Base-by-base conservation (phyloP, 495 filamentous ascomycete species). In the Podospora didyma region DNA sequence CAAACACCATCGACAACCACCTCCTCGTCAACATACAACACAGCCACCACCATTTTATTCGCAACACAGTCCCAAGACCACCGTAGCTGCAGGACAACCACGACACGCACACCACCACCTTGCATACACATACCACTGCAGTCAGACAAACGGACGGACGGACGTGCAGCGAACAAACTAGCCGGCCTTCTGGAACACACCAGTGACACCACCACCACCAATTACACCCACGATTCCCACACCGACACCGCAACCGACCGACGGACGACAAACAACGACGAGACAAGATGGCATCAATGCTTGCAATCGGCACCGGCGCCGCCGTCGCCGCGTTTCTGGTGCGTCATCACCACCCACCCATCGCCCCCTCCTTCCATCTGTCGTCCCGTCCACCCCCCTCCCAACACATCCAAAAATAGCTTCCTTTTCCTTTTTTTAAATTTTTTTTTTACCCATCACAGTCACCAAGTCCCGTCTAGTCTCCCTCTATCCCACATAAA, bases 261-360 rank as follows among this genome's bases (percentile, higher is more conserved):
- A 41, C 24, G 35, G 6, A 53, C 34, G 3, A 28, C 49, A 23
- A 17, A 31, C 16, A 19, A 23, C 41, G 58, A 44, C 46, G 46
- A 20, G 35, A 53, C 50, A 75, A 58, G 20, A 97, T 96, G 91
- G 80, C 88, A 37, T 87, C 90, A 20, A 75, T 82, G 62, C 67
- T 96, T 49, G 79, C 81, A 67, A 79, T 96, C 57, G 94, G 91
- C 57, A 71, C 91, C 45, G 94, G 93, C 61, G 83, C 92, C 22
- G 78, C 77, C 22, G 81, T 84, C 54, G 86, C 88, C 7, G 89
- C 89, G 39, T 93, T 93, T 66, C 71, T 92, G 60, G 88, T 91
- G 77, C 68, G 84, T 56, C 45, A 47, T 17, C 34, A 31, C 17
- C 23, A 22, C 24, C 45, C 48, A 17, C 16, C 22, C 37, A 2